Evolutionary conservation across 257 asterid species (phyloP).

Genomic region (Ilex aquifolium): DNA sequence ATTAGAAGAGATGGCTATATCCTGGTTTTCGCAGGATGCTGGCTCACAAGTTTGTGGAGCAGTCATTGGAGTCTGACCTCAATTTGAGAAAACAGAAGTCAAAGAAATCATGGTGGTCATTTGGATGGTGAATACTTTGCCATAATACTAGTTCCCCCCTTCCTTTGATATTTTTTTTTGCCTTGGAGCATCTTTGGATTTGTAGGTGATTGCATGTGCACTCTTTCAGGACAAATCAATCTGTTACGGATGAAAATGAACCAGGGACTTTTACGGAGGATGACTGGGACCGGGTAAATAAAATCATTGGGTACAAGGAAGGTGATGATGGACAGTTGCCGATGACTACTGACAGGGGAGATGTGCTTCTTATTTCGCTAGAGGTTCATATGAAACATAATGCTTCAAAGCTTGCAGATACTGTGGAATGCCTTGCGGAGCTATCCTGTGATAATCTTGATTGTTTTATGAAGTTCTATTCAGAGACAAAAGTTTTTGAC

Average conservation of each 20-base stretch:
- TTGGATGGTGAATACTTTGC: slow-evolving; percentile 66
- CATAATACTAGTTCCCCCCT: neutral
- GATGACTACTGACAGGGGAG: slow-evolving; percentile 40
- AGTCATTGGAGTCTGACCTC: slow-evolving; percentile 56
- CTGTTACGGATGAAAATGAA: slow-evolving; percentile 66
- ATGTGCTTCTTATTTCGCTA: slow-evolving; percentile 53
- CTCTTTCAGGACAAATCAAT: slow-evolving; percentile 54
- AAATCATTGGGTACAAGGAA: slow-evolving; percentile 84
- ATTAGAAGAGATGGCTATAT: slow-evolving; percentile 11
- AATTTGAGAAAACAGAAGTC: slow-evolving; percentile 46
- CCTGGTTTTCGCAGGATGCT: slow-evolving; percentile 63
- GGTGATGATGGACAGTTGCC: slow-evolving; percentile 50
- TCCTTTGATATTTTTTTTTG: too few species aligned
- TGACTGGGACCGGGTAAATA: slow-evolving; percentile 90
- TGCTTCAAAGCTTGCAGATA: slow-evolving; percentile 81
- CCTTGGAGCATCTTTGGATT: neutral
- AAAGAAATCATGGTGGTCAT: slow-evolving; percentile 87
- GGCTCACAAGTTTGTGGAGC: slow-evolving; percentile 93
- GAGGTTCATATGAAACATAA: slow-evolving; percentile 93
- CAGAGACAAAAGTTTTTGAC: slow-evolving; percentile 71
- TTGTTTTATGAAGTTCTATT: slow-evolving; percentile 60
- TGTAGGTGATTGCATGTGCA: slow-evolving; percentile 15
- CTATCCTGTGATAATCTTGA: slow-evolving; percentile 91
- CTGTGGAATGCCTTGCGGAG: slow-evolving; percentile 77
- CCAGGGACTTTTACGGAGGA: slow-evolving; percentile 71